Base-by-base conservation (phyloP, 768 basidiomycete species). In the Collybiopsis luxurians region DNA sequence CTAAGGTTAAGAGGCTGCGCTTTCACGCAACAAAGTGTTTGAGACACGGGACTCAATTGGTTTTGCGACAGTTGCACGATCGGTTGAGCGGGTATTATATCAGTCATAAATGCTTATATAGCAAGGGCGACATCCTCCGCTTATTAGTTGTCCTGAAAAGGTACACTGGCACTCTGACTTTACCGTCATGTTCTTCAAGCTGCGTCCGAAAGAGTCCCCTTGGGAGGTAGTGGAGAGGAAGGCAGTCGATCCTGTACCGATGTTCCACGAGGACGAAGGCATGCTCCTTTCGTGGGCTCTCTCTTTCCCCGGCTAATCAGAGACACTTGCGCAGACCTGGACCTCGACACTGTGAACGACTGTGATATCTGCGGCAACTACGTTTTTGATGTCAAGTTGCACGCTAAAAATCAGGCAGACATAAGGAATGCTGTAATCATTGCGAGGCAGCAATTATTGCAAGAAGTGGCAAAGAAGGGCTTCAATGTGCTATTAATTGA, bases 141-240 rank as follows among this genome's bases (percentile, higher is more conserved):
- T n/a, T n/a, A n/a, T n/a, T n/a, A n/a, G n/a, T n/a, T n/a, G n/a
- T 13, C 31, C 31, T 34, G 31, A 34, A 34, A 13, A 34, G 31
- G 13, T 6, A 5, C 15, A 4, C 17, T 42, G 40, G 6, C 40
- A 5, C 15, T 21, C 17, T 42, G 40, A 15, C 40, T 42, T 42
- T 34, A 13, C 26, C 50, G 31, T 44, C 38, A 54, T 68, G 66
- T 69, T 79, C 62, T 73, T 79, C 62, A 71, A 61, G 23, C 80
- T 87, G 62, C 78, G 82, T 59, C 77, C 82, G 58, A 81, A 76
- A 60, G 81, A 86, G 64, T 72, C 72, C 9, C 81, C 87, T 36
- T 92, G 90, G 90, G 90, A 92, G 72, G 89, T 91, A 40, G 85
- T 90, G 27, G 84, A 84, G 57, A 83, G 77, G 65, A 81, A 79